Evolutionary conservation across 2,329 filamentous ascomycete species (phyloP).

Genomic region (Thielaviopsis euricoi): DNA sequence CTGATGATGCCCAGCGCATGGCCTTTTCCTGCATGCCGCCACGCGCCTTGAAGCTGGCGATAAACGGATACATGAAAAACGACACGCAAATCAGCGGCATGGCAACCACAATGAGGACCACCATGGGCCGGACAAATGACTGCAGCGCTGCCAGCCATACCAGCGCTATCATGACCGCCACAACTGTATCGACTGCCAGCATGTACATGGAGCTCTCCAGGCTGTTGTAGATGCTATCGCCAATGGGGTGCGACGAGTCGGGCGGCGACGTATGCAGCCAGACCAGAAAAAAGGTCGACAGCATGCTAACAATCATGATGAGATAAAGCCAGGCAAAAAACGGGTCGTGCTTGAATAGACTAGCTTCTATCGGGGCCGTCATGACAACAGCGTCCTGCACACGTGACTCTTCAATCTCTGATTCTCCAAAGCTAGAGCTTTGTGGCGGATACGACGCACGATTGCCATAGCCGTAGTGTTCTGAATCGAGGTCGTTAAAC

Average conservation of each 20-base stretch:
- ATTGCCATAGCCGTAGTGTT: neutral
- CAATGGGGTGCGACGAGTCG: constrained; percentile 49
- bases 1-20: constrained; percentile 73
- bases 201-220: constrained; percentile 77
- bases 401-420: constrained; percentile 28
- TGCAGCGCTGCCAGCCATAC: constrained; percentile 79
- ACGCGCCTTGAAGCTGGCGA: constrained; percentile 74
- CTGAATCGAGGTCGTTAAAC: constrained; percentile 21
- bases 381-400: constrained; percentile 8
- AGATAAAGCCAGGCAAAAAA: constrained; percentile 88
- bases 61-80: constrained; percentile 80
- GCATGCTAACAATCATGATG: constrained; percentile 65
- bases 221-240: constrained; percentile 88
- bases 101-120: constrained; percentile 63
- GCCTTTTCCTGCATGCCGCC: constrained; percentile 75
- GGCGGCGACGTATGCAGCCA: constrained; percentile 74
- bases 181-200: constrained; percentile 75
- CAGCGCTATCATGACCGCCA: constrained; percentile 76
- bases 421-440: constrained; percentile 27
- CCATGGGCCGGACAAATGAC: constrained; percentile 73
- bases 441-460: constrained; percentile 17
- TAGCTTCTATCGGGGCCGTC: constrained; percentile 27
- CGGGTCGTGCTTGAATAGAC: constrained; percentile 66
- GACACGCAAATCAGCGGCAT: constrained; percentile 77
- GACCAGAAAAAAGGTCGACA: constrained; percentile 78